A percentile compares a stretch with the other conserved stretches of the same genome.
These are phyloP conservation scores for Sporothrix inflata DNA, from an alignment of 2,329 filamentous ascomycete genomes.

Conservation along the genomic window DNA sequence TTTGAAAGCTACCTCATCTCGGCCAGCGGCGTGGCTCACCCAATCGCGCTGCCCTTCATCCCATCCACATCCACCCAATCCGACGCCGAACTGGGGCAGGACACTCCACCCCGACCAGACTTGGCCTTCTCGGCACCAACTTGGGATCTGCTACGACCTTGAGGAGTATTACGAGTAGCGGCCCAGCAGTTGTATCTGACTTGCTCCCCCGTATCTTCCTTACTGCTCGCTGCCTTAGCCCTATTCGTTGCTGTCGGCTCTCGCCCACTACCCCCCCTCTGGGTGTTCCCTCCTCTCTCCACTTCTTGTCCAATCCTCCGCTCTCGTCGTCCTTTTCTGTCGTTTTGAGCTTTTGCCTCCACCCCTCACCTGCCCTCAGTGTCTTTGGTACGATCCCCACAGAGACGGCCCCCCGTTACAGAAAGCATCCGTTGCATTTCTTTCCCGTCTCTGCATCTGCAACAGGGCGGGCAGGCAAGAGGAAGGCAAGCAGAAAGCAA, in stretches of 20 bases:
- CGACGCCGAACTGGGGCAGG: slow-evolving; percentile 22
- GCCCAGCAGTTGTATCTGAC: slow-evolving; percentile 6
- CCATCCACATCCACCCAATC: slow-evolving; percentile 29
- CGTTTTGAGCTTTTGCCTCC: background rate
- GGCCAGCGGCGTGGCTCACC: slow-evolving; percentile 20
- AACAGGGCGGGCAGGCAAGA: background rate
- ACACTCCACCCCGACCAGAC: slow-evolving; percentile 30
- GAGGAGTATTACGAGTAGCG: slow-evolving; percentile 14
- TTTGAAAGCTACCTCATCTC: slow-evolving; percentile 20
- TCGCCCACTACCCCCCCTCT: background rate
- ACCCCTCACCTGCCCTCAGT: background rate
- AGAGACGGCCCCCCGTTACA: slow-evolving; percentile 22
- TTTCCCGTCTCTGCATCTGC: slow-evolving; percentile 20
- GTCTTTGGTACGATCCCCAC: slow-evolving; percentile 25
- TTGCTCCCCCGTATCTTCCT: background rate
- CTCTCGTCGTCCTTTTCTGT: background rate
- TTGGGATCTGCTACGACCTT: slow-evolving; percentile 33
- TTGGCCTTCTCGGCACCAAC: slow-evolving; percentile 28
- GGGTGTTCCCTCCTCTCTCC: background rate
- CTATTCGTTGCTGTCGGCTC: background rate
- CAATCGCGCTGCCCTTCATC: slow-evolving; percentile 26
- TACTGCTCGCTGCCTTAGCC: background rate
- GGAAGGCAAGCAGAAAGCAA: background rate
- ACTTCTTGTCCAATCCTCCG: background rate
- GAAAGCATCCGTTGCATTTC: slow-evolving; percentile 24